Evolutionary conservation across 331 rosid species (phyloP), one percentile per base, ranked within the genome.

Genomic region (Quercus tomentella): DNA sequence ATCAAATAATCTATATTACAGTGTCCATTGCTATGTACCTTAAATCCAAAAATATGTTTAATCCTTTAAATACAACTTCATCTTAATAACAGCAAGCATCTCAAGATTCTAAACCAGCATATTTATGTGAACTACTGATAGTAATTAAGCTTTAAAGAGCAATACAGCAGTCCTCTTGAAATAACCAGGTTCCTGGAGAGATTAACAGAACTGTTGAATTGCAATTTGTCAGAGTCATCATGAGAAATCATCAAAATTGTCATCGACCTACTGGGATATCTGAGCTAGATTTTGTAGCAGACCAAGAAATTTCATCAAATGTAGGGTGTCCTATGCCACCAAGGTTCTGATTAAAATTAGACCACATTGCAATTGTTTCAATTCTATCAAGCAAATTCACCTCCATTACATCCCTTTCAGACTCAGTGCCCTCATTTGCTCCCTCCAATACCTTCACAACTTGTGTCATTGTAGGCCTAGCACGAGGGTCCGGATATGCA

Each of bases 391-490:
- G 70, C 76, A 89, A 81, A 12, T 67, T 80, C 56, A 28, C 45
- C 11, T 78, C 84, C 81, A 79, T 76, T 72, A 41, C 79, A 75
- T 77, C 85, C 65, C 78, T 62, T 54, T 35, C 73, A 37, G 18
- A 17, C 49, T 35, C 81, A 62, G 10, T 4, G 51, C 11, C 78
- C 57, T 52, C 73, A 54, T 9, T 41, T 74, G 37, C 25, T 70
- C 75, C 88, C 35, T 82, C 89, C 77, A 90, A 35, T 23, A 88
- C 77, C 80, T 84, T 83, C 78, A 87, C 73, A 73, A 87, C 84
- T 78, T 88, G 85, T 71, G 83, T 83, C 87, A 90, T 90, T 26
- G 78, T 82, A 70, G 91, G 92, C 85, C 95, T 85, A 5, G 60
- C 43, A 23, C 5, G 61, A 56, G 92, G 85, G 26, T 88, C 89